These are phyloP conservation scores for Eucalyptus microcorys DNA, from an alignment of 345 rosid genomes.

Conservation along the genomic window DNA sequence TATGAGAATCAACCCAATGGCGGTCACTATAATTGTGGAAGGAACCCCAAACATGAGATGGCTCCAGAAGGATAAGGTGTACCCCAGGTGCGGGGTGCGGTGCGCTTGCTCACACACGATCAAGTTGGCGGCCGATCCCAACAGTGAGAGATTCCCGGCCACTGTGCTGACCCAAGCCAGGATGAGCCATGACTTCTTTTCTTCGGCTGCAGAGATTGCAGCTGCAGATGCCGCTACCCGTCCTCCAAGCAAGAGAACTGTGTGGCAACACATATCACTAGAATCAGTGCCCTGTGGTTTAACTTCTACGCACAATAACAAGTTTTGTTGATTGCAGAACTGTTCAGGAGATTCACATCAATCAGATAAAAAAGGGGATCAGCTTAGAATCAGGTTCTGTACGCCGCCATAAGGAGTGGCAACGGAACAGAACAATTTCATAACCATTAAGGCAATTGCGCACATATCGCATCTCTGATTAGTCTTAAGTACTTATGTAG, in stretches of 20 bases:
- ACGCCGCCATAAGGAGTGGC: background rate
- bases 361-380: background rate
- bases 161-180: constrained; percentile 19
- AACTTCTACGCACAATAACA: background rate
- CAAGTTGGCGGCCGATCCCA: constrained; percentile 16
- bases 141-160: constrained; percentile 14
- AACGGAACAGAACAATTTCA: background rate
- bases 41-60: constrained; percentile 14
- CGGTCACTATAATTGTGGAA: constrained; percentile 9
- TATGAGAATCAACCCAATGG: constrained; percentile 10
- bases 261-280: background rate
- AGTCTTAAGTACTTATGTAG: background rate
- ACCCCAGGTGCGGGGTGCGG: background rate
- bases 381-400: background rate
- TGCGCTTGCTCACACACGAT: constrained; percentile 25
- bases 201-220: background rate
- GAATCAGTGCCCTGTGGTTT: background rate
- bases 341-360: background rate
- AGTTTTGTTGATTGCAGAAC: background rate
- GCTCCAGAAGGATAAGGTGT: constrained; percentile 12
- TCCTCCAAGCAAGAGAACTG: constrained; percentile 17
- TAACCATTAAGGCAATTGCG: background rate
- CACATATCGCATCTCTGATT: background rate
- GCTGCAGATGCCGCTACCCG: constrained; percentile 17
- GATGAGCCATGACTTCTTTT: constrained; percentile 16